Evolutionary conservation across 2,329 filamentous ascomycete genomes (phyloP).

Genomic region (Exophiala bonariae): DNA sequence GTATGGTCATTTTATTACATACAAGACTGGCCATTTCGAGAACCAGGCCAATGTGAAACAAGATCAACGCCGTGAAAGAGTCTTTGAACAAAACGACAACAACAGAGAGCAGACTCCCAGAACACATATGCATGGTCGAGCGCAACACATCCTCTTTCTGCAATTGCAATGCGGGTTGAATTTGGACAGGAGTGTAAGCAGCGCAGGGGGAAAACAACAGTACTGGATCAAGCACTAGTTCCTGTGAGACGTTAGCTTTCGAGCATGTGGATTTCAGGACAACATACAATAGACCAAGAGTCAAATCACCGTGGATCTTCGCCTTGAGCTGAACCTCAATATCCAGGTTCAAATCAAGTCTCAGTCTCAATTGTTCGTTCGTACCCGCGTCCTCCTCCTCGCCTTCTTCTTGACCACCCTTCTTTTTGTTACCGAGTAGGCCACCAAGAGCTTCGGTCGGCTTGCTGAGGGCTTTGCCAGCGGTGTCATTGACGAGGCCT

Average conservation of each 20-base stretch:
- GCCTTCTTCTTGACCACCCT: slow-evolving; percentile 29
- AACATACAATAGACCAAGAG: slow-evolving; percentile 52
- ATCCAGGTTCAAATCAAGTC: slow-evolving; percentile 61
- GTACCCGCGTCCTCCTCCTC: slow-evolving; percentile 15
- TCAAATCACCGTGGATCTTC: slow-evolving; percentile 65
- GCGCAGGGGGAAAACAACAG: neutral
- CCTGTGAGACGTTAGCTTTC: slow-evolving; percentile 25
- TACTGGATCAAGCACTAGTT: slow-evolving; percentile 22
- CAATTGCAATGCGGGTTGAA: too few species aligned
- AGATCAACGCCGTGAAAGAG: slow-evolving; percentile 15
- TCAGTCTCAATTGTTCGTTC: slow-evolving; percentile 50
- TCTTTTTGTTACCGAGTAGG: slow-evolving; percentile 23
- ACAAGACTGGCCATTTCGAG: slow-evolving; percentile 13
- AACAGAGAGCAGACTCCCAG: too few species aligned
- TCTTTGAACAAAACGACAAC: slow-evolving; percentile 3
- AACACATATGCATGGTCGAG: neutral
- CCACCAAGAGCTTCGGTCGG: slow-evolving; percentile 45
- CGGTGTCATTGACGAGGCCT: slow-evolving; percentile 59
- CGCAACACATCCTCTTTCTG: slow-evolving; percentile 1
- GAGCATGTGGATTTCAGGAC: slow-evolving; percentile 1
- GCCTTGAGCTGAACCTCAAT: slow-evolving; percentile 65
- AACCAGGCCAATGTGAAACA: slow-evolving; percentile 11
- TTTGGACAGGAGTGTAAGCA: neutral
- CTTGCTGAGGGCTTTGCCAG: slow-evolving; percentile 42
- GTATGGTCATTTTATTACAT: slow-evolving; percentile 23